Evolutionary conservation across 225 moss, liverwort and hornwort species (phyloP), one percentile per base, ranked within the genome.

Genomic region (Pseudoscleropodium purum): DNA sequence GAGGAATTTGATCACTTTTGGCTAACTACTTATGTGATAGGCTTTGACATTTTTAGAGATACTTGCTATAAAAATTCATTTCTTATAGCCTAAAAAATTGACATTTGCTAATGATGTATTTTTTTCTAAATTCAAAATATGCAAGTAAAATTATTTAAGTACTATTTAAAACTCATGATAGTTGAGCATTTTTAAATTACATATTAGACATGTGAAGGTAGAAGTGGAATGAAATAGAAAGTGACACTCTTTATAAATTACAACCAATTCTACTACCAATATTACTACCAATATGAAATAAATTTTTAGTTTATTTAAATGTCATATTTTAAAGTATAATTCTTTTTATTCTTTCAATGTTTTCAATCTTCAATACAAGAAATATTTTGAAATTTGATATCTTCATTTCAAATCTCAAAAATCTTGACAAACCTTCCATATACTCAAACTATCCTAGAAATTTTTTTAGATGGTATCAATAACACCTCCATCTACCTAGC

Each of bases 11-110:
- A 57, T 57, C 20, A 57, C 8, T 57, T 57, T 57, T 57, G 9
- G 57, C 57, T 78, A 54, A 36, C 5, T 9, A 14, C 6, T 3
- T 23, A 0, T 9, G 0, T 77, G 2, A 23, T 77, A 78, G 14
- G 4, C 2, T 78, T 54, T 24, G 54, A 15, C 2, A 24, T 6
- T 36, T 54, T 37, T 36, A 15, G 10, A 54, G 1, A 37, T 54
- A 9, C 3, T 52, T 34, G 6, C 6, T 54, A 9, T 9, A 36
- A 52, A 52, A 77, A 23, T 13, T 51, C 5, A 24, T 54, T 52
- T 77, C 9, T 52, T 36, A 9, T 54, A 2, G 34, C 4, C 15
- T 36, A 36, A 2, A 34, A 34, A 34, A 21, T 0, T 13, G 0
- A 13, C 34, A 13, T 76, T 76, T 4, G 21, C 5, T 34, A 33